A percentile compares a stretch with the other conserved stretches of the same genome.
These are phyloP conservation scores for Polyporus arcularius DNA, from an alignment of 768 basidiomycete genomes.

Conservation along the genomic window DNA sequence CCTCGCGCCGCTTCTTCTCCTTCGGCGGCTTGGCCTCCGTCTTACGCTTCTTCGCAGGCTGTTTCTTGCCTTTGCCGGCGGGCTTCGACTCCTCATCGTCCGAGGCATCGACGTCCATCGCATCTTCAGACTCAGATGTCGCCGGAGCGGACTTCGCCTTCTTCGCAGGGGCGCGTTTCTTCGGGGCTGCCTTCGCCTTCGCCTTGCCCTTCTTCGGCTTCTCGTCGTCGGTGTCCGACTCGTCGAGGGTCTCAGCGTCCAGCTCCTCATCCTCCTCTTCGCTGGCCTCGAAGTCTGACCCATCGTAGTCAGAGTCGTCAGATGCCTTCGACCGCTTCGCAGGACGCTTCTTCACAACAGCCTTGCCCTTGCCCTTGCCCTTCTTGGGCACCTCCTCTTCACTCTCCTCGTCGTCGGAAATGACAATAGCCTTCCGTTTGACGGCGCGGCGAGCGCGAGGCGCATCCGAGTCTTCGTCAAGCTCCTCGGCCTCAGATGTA, in stretches of 20 bases:
- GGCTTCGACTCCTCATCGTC: constrained; percentile 9
- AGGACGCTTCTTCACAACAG: constrained; percentile 15
- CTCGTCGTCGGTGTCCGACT: constrained; percentile 23
- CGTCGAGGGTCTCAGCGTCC: constrained; percentile 1
- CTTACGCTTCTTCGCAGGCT: constrained; percentile 45
- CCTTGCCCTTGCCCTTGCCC: constrained; percentile 10
- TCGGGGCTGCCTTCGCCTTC: constrained; percentile 21
- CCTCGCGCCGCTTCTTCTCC: constrained; percentile 62
- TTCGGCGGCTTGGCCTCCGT: constrained; percentile 40
- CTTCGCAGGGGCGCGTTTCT: constrained; percentile 8
- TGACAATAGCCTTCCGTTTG: constrained; percentile 42
- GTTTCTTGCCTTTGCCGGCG: constrained; percentile 23
- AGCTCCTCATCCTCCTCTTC: constrained; percentile 2
- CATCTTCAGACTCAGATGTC: constrained; percentile 19
- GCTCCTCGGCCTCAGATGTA: constrained; percentile 34
- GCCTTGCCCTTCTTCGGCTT: constrained; percentile 34
- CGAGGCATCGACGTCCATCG: constrained; percentile 28
- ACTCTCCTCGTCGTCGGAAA: constrained; percentile 58
- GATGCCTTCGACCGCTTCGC: constrained; percentile 21
- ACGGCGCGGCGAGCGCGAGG: constrained; percentile 27
- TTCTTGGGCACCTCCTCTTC: constrained; percentile 14
- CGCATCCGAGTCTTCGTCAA: constrained; percentile 42
- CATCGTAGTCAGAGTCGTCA: constrained; percentile 23
- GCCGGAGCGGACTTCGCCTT: constrained; percentile 19
- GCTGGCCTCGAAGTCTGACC: background rate